These are phyloP conservation scores for Scheffersomyces cryptocercus DNA, from an alignment of 1,139 yeast genomes.

Conservation along the genomic window DNA sequence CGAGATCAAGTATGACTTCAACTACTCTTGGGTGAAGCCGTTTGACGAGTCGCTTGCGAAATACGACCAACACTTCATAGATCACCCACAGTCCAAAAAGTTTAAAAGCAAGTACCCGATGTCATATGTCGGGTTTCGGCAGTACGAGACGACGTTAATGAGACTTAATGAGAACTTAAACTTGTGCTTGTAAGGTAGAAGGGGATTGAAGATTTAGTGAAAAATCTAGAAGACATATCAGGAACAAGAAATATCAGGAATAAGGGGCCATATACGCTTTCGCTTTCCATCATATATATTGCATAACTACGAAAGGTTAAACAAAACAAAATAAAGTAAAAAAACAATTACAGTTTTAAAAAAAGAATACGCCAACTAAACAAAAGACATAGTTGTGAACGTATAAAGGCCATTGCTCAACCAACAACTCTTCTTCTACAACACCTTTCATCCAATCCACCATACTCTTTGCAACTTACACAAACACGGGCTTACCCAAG, in stretches of 20 bases:
- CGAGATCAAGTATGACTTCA: conserved; percentile 30
- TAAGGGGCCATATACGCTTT: neutral
- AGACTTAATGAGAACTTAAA: conserved; percentile 32
- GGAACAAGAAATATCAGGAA: too few species aligned
- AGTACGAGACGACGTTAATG: conserved; percentile 33
- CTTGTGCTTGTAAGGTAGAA: conserved; percentile 23
- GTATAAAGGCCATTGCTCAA: too few species aligned
- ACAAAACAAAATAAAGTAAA: neutral
- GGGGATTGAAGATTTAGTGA: neutral
- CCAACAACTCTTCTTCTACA: too few species aligned
- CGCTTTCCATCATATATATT: neutral
- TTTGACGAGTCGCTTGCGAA: conserved; percentile 10
- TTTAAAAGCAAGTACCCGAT: conserved; percentile 5
- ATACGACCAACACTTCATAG: conserved; percentile 5
- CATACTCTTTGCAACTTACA: too few species aligned
- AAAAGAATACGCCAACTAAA: too few species aligned
- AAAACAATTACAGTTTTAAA: too few species aligned
- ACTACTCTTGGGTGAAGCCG: conserved; percentile 28
- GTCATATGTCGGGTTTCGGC: conserved; percentile 24
- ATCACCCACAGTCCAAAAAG: conserved; percentile 1
- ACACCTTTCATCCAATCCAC: too few species aligned
- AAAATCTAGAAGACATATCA: too few species aligned
- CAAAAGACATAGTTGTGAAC: too few species aligned
- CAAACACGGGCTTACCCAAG: too few species aligned
- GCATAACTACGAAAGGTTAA: neutral